Base-by-base conservation (phyloP, 345 rosid species). In the Dovyalis caffra region DNA sequence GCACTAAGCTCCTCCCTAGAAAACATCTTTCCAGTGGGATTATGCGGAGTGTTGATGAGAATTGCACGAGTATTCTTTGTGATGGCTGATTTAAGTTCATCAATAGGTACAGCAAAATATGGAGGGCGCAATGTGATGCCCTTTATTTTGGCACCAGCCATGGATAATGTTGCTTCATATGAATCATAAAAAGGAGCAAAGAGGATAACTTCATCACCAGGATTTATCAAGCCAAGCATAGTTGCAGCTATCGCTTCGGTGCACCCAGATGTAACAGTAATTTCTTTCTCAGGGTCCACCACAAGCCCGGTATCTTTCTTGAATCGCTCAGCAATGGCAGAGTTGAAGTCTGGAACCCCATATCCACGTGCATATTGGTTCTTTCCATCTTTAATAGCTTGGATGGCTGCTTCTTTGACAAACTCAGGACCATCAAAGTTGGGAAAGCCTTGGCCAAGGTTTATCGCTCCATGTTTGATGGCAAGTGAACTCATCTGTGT, bases 1-100 rank as follows among this genome's bases (percentile, higher is more conserved):
- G 68, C 68, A 71, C 82, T 68, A 4, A 93, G 95, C 80, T 95
- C 99, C 47, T 87, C 92, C 76, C 79, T 75, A 0, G 94, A 87
- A 80, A 93, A 95, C 98, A 95, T 95, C 79, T 95, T 95, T 49
- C 98, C 98, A 0, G 98, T 95, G 9, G 97, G 98, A 71, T 95
- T 93, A 76, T 95, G 98, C 4, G 97, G 99, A 53, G 92, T 87
- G 85, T 95, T 95, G 64, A 95, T 78, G 35, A 95, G 91, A 68
- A 95, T 82, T 6, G 98, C 98, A 76, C 92, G 87, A 25, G 98
- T 95, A 37, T 89, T 82, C 74, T 83, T 93, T 7, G 91, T 78
- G 67, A 95, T 86, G 1, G 80, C 72, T 18, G 97, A 88, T 82
- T 80, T 92, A n/a, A 95, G 95, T 84, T 93, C 95, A 10, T 88